Conservation (phyloP, 352 stramenopile genomes). For the Pythium rhizo-oryzae region DNA sequence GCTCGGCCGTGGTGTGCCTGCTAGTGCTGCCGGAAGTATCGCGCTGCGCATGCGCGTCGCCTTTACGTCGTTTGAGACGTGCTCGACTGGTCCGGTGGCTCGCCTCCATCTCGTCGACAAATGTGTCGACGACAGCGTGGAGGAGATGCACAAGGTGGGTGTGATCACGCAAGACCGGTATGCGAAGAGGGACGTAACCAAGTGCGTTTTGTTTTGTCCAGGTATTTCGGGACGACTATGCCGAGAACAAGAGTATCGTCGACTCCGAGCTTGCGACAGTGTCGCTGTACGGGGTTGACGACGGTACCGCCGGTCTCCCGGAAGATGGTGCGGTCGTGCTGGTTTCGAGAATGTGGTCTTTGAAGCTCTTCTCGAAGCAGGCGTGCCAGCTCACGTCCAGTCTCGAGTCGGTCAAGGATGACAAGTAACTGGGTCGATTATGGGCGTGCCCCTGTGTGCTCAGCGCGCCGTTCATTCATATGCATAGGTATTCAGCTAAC, state of each 20-base stretch:
- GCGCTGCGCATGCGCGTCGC: too few species aligned
- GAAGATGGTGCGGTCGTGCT: background rate
- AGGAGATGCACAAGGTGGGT: constrained; percentile 11
- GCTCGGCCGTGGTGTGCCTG: too few species aligned
- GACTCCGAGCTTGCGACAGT: constrained; percentile 6
- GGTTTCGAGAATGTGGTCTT: background rate
- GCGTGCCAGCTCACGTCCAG: constrained; percentile 6
- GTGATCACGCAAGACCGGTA: background rate
- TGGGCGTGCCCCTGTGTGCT: too few species aligned
- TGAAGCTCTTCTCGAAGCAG: constrained; percentile 3
- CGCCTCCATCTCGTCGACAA: too few species aligned
- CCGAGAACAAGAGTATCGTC: background rate
- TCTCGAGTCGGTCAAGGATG: background rate
- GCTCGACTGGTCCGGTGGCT: too few species aligned
- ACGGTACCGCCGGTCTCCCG: background rate
- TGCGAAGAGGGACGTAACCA: background rate
- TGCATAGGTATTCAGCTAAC: too few species aligned
- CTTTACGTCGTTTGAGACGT: too few species aligned
- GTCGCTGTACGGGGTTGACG: constrained; percentile 8
- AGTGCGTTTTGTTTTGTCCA: background rate
- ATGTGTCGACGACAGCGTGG: background rate
- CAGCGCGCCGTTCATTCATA: too few species aligned
- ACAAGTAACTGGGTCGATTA: background rate
- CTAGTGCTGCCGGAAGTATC: too few species aligned
- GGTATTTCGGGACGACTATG: constrained; percentile 3